Evolutionary conservation across 441 rosid species (phyloP).

Genomic region (Hura crepitans): DNA sequence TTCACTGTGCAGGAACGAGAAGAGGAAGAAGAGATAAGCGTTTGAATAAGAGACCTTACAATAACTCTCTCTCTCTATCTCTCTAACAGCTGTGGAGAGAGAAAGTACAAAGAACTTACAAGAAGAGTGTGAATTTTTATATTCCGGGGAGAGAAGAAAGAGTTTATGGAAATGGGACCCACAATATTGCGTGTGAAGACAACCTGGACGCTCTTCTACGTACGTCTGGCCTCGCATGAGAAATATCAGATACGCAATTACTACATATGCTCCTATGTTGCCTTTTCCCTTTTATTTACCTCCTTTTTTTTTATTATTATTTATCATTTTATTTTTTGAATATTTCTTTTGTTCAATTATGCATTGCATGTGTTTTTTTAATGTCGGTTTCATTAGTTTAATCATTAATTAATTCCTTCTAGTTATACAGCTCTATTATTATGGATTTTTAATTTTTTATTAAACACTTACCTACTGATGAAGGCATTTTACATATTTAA

Average conservation of each 20-base stretch:
- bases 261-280: neutral
- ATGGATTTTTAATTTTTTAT: too few species aligned
- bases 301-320: too few species aligned
- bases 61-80: neutral
- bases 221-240: neutral
- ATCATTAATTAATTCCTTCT: too few species aligned
- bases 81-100: neutral
- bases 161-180: slow-evolving; percentile 21
- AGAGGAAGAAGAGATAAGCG: neutral
- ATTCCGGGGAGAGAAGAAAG: neutral
- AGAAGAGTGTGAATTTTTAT: neutral
- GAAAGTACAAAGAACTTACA: neutral
- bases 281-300: too few species aligned
- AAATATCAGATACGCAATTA: neutral
- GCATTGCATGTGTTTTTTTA: too few species aligned
- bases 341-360: too few species aligned
- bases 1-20: neutral
- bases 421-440: neutral
- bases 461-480: too few species aligned
- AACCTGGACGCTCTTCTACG: slow-evolving; percentile 32
- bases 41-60: neutral
- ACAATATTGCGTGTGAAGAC: slow-evolving; percentile 28
- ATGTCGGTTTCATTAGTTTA: too few species aligned
- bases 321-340: too few species aligned
- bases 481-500: too few species aligned